Base-by-base conservation (phyloP, 331 rosid species). In the Pyracantha coccinea region DNA sequence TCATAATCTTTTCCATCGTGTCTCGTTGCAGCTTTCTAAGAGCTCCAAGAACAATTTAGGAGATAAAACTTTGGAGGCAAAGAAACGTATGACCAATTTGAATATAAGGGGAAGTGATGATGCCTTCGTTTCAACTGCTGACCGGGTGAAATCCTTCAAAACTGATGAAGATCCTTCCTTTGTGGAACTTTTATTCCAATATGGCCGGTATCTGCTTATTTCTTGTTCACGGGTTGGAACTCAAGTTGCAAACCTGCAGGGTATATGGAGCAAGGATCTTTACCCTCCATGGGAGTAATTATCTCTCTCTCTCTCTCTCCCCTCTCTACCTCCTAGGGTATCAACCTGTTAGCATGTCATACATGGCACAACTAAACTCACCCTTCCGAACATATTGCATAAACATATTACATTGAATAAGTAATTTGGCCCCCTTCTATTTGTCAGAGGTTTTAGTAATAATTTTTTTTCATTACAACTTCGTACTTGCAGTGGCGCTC, bases 221-320 rank as follows among this genome's bases (percentile, higher is more conserved):
- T 87, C 97, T 71, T 85, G 87, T 85, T 90, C 99, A 13, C 89
- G 96, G 55, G 93, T 96, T 47, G 95, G 96, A 81, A 87, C 95
- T 79, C 99, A 88, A 87, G 85, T 63, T 32, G 87, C 97, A 70
- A 94, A 94, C 74, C 89, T 94, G 80, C 99, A 94, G 83, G 99
- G 99, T 59, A 87, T 94, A 75, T 94, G 99, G 99, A 94, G 90
- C 88, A 70, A 91, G 67, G 85, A 91, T 21, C 16, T 87, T 28
- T 84, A 80, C 74, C 99, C 99, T 60, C 84, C 93, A 69, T 94
- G 99, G 99, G 97, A 90, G 98, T 94, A 94, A 50, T 97, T 83
- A 44, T 38, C n/a, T 33, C 33, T 57, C 24, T 68, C 72, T 52
- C 47, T 35, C 69, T 64, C 69, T 72, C 45, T 10, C 45, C 4